Evolutionary conservation across 352 stramenopile species (phyloP), one percentile per base, ranked within the genome.

Genomic region (Thalassiosira pacifica): DNA sequence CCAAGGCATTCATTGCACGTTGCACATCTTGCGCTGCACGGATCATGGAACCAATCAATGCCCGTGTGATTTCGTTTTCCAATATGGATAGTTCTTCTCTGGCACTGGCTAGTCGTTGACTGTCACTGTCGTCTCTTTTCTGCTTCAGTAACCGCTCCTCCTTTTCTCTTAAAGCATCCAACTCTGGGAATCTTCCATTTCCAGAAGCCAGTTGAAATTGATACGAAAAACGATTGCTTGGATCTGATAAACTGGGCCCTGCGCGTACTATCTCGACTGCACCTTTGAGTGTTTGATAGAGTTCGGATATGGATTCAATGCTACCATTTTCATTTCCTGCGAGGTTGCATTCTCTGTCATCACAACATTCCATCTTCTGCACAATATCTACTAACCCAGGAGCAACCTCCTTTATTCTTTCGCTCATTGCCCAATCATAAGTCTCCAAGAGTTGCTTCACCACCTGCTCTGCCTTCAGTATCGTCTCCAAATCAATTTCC

Each of bases 391-490:
- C 76, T 34, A 95, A 63, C n/a, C n/a, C 29, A 53, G 88, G 83
- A 48, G 80, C 82, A 73, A 31, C 67, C 8, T 37, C 74, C 52
- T 72, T 16, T 31, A 79, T 86, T 32, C 55, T n/a, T 59, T 83
- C 60, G 18, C 68, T 42, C 18, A 57, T 57, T 57, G 88, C 77
- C 91, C 91, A 95, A 22, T 84, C 27, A 57, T 88, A 70, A 1
- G 88, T 86, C 42, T 89, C 31, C 18, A 94, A 45, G 16, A 94
- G 61, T 9, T 76, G 83, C 42, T 89, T 83, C 11, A 89, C 73
- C 10, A 94, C 87, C 53, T 93, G 77, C 59, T 95, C 91, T 1
- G 91, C 89, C 76, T 95, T 69, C 22, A 95, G 32, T 73, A 95
- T 87, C 69, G 87, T 61, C 75, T 94, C 84, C 66, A 93, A 75